These are phyloP conservation scores for Trichoderma asperelloides DNA, from an alignment of 495 filamentous ascomycete species.

Conservation along the genomic window DNA sequence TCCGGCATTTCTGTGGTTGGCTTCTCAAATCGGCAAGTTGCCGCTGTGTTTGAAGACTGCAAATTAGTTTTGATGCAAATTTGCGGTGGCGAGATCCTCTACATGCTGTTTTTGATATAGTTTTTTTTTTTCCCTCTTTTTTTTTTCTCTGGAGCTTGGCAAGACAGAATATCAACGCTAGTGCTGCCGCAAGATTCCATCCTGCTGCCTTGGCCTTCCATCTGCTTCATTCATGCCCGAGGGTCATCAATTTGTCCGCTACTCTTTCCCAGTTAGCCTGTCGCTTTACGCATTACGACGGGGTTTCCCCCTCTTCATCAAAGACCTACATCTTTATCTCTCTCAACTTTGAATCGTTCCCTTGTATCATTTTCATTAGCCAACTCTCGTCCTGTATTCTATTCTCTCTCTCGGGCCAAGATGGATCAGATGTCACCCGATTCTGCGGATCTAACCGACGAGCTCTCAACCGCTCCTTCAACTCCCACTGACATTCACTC, in stretches of 20 bases:
- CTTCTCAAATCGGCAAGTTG: no score
- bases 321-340: neutral
- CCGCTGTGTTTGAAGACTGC: no score
- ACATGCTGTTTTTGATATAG: no score
- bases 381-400: neutral
- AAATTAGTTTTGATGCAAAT: no score
- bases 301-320: neutral
- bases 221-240: neutral
- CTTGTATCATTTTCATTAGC: neutral
- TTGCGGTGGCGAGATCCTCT: no score
- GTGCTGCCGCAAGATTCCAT: neutral
- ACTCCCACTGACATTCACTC: neutral
- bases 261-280: neutral
- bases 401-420: neutral
- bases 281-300: neutral
- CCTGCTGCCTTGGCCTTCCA: neutral
- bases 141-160: neutral
- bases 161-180: neutral
- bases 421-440: constrained; percentile 1
- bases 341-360: neutral
- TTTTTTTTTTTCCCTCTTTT: no score
- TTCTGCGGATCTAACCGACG: neutral
- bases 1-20: neutral
- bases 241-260: neutral
- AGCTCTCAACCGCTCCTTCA: neutral